Conservation (phyloP, 2,329 filamentous ascomycete genomes). For the Talaromyces sp. region DNA sequence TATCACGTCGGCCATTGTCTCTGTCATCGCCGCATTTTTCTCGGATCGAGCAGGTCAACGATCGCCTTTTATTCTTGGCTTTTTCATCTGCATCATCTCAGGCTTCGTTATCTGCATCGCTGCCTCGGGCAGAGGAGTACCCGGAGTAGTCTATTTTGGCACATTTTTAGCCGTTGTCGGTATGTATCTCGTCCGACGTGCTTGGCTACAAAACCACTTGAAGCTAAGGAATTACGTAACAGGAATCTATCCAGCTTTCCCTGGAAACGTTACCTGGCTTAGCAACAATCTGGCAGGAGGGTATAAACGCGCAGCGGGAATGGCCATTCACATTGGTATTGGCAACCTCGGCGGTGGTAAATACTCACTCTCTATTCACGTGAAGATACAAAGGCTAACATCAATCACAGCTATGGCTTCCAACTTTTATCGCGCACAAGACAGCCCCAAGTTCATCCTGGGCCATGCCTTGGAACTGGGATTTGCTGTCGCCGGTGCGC, state of each 20-base stretch:
- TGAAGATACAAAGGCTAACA: not conserved
- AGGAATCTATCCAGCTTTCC: constrained; percentile 43
- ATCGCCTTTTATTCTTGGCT: constrained; percentile 51
- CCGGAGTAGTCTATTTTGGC: constrained; percentile 42
- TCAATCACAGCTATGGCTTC: constrained; percentile 54
- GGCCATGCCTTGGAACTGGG: constrained; percentile 48
- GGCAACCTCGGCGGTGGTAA: constrained; percentile 46
- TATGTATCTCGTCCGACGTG: constrained; percentile 12
- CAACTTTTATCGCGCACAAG: constrained; percentile 59
- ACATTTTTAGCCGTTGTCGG: constrained; percentile 44
- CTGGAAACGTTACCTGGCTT: constrained; percentile 50
- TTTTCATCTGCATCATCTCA: constrained; percentile 48
- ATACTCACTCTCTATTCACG: not conserved
- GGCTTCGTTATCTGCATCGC: constrained; percentile 51
- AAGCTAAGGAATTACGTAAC: not conserved
- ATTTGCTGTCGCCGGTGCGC: constrained; percentile 43
- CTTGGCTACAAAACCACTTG: not conserved
- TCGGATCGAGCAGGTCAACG: constrained; percentile 51
- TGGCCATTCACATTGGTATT: constrained; percentile 59
- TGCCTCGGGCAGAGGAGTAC: constrained; percentile 25
- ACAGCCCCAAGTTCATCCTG: constrained; percentile 45
- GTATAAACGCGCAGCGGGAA: constrained; percentile 52
- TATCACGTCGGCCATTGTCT: constrained; percentile 31
- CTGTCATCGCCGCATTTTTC: constrained; percentile 46
- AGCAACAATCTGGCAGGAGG: constrained; percentile 55